Conservation (phyloP, 345 rosid species). For the Eucalyptus marginata region DNA sequence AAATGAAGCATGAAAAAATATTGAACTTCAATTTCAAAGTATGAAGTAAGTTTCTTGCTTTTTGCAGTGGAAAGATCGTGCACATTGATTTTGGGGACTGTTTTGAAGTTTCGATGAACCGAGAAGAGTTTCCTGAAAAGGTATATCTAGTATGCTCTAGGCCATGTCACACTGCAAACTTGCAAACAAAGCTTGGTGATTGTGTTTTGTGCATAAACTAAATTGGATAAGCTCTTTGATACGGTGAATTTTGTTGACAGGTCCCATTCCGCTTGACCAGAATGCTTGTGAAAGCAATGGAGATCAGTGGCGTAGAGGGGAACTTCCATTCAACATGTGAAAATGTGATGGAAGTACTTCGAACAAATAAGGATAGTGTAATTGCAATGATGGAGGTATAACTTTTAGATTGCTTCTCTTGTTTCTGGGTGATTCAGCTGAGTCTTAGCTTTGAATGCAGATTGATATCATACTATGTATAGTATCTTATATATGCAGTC, state of each 20-base stretch:
- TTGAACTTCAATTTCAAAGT: not conserved
- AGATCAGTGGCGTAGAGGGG: conserved; percentile 96
- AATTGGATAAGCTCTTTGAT: not conserved
- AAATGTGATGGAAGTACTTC: conserved; percentile 92
- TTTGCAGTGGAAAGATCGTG: conserved; percentile 85
- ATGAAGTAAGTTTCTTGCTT: conserved; percentile 1
- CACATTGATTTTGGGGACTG: conserved; percentile 99
- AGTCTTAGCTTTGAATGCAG: not conserved
- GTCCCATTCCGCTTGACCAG: conserved; percentile 97
- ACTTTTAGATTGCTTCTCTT: not conserved
- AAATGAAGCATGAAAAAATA: not conserved
- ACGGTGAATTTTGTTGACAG: conserved; percentile 10
- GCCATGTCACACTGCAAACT: not conserved
- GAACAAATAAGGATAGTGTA: conserved; percentile 81
- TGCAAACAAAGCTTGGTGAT: not conserved
- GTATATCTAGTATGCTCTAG: conserved; percentile 2
- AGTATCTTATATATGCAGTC: not conserved
- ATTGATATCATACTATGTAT: not conserved
- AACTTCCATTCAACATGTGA: conserved; percentile 91
- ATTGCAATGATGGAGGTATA: conserved; percentile 99
- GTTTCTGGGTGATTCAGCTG: not conserved
- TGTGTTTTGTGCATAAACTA: not conserved
- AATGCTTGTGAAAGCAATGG: conserved; percentile 99
- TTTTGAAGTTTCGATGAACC: conserved; percentile 95
- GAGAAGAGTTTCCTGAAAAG: conserved; percentile 98